Conservation (phyloP, 2,329 filamentous ascomycete species). For the Aspergillus sergii region DNA sequence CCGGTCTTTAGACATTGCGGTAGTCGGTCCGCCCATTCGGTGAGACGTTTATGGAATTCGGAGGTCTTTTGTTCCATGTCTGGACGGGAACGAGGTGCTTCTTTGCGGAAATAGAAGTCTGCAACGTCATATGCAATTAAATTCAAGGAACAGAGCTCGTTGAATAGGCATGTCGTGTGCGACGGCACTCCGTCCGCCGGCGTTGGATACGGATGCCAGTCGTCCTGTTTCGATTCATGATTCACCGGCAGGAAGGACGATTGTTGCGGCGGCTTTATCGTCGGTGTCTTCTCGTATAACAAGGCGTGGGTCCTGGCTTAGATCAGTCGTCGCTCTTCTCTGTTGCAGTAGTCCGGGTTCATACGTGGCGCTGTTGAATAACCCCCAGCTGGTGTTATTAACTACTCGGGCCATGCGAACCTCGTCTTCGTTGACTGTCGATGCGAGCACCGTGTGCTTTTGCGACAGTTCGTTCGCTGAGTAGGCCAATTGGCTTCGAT, state of each 20-base stretch:
- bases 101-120: slow-evolving; percentile 19
- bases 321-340: slow-evolving; percentile 7
- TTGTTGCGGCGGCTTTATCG: slow-evolving; percentile 21
- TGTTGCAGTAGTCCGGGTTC: slow-evolving; percentile 3
- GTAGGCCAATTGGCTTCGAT: slow-evolving; percentile 29
- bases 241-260: slow-evolving; percentile 4
- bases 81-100: slow-evolving; percentile 4
- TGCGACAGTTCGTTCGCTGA: slow-evolving; percentile 26
- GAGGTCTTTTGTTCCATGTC: slow-evolving; percentile 18
- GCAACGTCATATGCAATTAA: slow-evolving; percentile 24
- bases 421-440: slow-evolving; percentile 21
- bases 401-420: slow-evolving; percentile 15
- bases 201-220: slow-evolving; percentile 27
- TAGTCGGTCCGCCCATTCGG: slow-evolving; percentile 16
- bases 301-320: slow-evolving; percentile 25
- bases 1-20: slow-evolving; percentile 15
- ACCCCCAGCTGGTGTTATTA: slow-evolving; percentile 26
- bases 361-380: slow-evolving; percentile 32
- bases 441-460: slow-evolving; percentile 11
- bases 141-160: slow-evolving; percentile 22
- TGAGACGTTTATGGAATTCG: slow-evolving; percentile 22
- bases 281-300: slow-evolving; percentile 20
- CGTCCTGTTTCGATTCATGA: slow-evolving; percentile 18
- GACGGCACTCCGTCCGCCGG: slow-evolving; percentile 14
- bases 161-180: slow-evolving; percentile 24